Conservation (phyloP, 2,329 filamentous ascomycete species). For the Diaporthe vexans region DNA sequence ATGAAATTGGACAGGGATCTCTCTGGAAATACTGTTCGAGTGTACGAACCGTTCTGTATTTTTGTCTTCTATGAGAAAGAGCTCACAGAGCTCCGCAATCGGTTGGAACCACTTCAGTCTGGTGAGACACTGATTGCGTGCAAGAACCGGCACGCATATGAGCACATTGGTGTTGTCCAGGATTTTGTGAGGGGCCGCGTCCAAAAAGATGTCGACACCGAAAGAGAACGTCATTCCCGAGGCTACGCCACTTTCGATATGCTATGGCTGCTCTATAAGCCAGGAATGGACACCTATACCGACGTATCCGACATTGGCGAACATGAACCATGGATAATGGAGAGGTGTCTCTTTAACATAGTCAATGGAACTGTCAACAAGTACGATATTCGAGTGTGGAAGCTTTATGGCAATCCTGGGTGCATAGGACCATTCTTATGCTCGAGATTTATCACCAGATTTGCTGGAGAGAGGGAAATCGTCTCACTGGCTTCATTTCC, state of each 20-base stretch:
- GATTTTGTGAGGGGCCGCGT: background rate
- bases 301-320: background rate
- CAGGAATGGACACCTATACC: background rate
- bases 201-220: background rate
- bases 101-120: background rate
- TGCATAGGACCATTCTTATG: background rate
- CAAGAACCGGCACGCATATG: background rate
- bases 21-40: background rate
- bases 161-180: background rate
- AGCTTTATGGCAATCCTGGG: background rate
- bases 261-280: background rate
- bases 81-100: background rate
- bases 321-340: background rate
- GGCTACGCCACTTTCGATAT: conserved; percentile 10
- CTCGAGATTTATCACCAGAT: background rate
- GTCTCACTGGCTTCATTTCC: background rate
- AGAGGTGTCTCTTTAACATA: background rate
- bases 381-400: background rate
- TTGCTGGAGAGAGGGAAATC: background rate
- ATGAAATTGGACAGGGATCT: background rate
- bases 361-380: background rate
- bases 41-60: background rate
- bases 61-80: conserved; percentile 6
- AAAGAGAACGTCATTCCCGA: background rate
- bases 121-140: background rate